phyloP scores from a whole-genome alignment of 2,329 filamentous ascomycete species.

The Colletotrichum graminicola region DNA sequence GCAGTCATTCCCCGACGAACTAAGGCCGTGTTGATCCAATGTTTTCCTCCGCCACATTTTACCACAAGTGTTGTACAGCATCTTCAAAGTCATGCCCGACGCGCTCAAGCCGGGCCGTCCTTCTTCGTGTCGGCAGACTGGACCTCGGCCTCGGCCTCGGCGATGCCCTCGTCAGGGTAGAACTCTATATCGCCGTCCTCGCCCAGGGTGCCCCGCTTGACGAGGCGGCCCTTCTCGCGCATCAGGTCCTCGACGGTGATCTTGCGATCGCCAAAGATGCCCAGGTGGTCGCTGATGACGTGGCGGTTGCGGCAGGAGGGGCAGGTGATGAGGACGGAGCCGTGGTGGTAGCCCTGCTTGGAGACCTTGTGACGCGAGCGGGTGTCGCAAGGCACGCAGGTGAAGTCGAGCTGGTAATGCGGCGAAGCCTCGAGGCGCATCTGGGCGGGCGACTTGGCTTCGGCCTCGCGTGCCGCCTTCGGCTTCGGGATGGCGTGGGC shows the following conservation, averaged over 20 bases:
- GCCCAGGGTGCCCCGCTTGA: conserved; percentile 78
- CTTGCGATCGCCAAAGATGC: conserved; percentile 78
- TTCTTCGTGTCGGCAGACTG: conserved; percentile 14
- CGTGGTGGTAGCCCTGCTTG: conserved; percentile 95
- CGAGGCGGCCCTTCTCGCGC: conserved; percentile 77
- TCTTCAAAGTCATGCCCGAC: not conserved
- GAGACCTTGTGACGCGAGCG: conserved; percentile 88
- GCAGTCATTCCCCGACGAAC: conserved; percentile 23
- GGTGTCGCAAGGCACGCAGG: conserved; percentile 85
- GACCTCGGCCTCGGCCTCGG: conserved; percentile 2
- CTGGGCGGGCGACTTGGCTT: conserved; percentile 44
- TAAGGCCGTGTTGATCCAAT: conserved; percentile 13
- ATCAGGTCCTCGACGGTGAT: conserved; percentile 84
- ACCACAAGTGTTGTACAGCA: conserved; percentile 10
- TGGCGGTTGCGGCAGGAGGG: conserved; percentile 88
- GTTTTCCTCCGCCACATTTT: not conserved
- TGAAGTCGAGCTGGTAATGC: conserved; percentile 90
- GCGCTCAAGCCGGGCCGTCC: conserved; percentile 16
- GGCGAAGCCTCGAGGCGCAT: conserved; percentile 61
- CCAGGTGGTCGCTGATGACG: conserved; percentile 90
- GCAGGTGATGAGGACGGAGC: conserved; percentile 89
- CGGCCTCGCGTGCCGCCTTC: conserved; percentile 36
- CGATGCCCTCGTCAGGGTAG: conserved; percentile 76
- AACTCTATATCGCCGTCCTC: conserved; percentile 92
- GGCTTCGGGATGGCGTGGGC: conserved; percentile 47